Evolutionary conservation across 1,284 basidiomycete species (phyloP), one percentile per base, ranked within the genome.

Genomic region (Rhodotorula sp.): DNA sequence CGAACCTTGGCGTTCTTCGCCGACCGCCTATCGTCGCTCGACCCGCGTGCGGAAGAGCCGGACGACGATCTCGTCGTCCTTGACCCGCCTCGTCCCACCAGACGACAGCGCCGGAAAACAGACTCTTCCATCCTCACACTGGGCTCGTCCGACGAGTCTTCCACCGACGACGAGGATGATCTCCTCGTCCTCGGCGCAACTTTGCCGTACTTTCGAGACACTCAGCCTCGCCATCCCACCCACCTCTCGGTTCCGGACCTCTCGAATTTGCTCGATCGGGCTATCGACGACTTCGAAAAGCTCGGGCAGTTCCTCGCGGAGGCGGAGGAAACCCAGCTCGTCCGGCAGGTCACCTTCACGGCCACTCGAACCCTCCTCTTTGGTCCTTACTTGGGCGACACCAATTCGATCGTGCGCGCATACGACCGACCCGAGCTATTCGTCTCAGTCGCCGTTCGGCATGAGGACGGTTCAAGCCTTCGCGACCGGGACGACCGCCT

Each of bases 361-460:
- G 64, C 67, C 2, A 68, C 66, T 2, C 44, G 67, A 2, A 26
- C 58, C 34, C n/a, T 62, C 24, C 63, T 68, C 24, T 9, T 44
- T 31, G 70, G 66, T 2, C 70, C 70, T 2, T 16, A 5, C 4
- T 40, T 62, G 26, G 57, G 40, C 55, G 54, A 62, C 22, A 64
- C 70, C 1, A 71, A 71, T 30, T 59, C 64, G 16, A 37, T 71
- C 20, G 20, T 46, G 0, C 48, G 70, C 5, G 8, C 24, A 13
- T 66, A 63, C 50, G 56, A 26, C 28, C 64, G 31, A 1, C 58
- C 70, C 9, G 47, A 62, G 3, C 28, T 60, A 34, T 71, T 71
- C 51, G 24, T 71, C 37, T 54, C 67, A 1, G 54, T 71, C 40
- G 18, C 61, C 7, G 34, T 65, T 2, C 56, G 67, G 3, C 40